Evolutionary conservation across 345 rosid species (phyloP).

Genomic region (Viola odorata): DNA sequence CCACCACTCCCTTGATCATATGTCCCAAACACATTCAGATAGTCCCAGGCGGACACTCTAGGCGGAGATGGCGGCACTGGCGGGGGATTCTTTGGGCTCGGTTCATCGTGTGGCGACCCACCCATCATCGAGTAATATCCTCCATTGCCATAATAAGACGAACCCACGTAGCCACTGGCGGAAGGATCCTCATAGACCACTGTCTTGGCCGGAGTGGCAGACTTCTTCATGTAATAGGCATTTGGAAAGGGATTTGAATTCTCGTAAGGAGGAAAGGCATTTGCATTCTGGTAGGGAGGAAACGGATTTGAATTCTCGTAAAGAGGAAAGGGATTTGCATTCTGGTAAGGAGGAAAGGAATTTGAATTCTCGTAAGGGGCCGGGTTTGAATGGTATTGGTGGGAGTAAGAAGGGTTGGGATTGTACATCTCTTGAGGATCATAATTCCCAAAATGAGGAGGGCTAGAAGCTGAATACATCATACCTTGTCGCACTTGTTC

Average conservation of each 20-base stretch:
- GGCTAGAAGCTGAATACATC: conserved; percentile 9
- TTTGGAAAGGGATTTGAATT: neutral
- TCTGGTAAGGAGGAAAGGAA: conserved; percentile 1
- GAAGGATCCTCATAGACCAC: conserved; percentile 60
- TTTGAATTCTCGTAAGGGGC: conserved; percentile 6
- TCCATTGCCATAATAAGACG: conserved; percentile 28
- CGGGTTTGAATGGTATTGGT: conserved; percentile 1
- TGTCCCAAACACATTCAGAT: conserved; percentile 59
- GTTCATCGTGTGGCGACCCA: conserved; percentile 31
- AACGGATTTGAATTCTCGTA: neutral
- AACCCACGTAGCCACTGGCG: conserved; percentile 32
- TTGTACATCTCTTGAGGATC: conserved; percentile 41
- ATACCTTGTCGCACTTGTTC: neutral
- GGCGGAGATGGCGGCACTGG: conserved; percentile 83
- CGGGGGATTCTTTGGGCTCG: conserved; percentile 34
- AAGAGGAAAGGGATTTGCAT: neutral
- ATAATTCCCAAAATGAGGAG: conserved; percentile 24
- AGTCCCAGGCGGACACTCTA: conserved; percentile 68
- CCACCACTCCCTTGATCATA: conserved; percentile 30
- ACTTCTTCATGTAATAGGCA: conserved; percentile 69
- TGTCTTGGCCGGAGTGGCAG: conserved; percentile 56
- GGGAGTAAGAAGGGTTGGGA: neutral
- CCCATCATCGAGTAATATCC: conserved; percentile 41
- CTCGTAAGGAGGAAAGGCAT: conserved; percentile 2
- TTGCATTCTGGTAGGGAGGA: neutral